Percentiles rank a stretch among this genome's conserved stretches.
Evolutionary conservation across 106 monocot genomes (phyloP).

Genomic region (Dioscorea alata): DNA sequence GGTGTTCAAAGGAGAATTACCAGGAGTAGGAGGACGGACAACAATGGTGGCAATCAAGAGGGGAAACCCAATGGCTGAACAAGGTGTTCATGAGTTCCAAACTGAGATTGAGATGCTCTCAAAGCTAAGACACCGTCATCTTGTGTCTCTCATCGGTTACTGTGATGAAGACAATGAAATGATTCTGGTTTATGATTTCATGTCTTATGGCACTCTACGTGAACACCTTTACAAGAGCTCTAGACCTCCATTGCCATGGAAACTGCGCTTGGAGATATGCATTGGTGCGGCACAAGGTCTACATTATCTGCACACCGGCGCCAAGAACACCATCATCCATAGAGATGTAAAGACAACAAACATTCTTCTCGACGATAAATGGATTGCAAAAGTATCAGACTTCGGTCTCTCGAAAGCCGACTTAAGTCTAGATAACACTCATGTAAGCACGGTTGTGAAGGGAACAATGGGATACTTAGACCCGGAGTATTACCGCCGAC

Average conservation of each 20-base stretch:
- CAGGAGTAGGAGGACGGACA: slow-evolving; percentile 13
- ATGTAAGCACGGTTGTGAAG: slow-evolving; percentile 86
- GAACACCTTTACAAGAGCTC: slow-evolving; percentile 75
- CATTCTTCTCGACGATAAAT: slow-evolving; percentile 71
- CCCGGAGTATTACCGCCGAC: slow-evolving; percentile 69
- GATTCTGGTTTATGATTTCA: slow-evolving; percentile 85
- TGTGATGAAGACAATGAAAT: slow-evolving; percentile 76
- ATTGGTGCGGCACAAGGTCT: slow-evolving; percentile 76
- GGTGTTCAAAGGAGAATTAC: slow-evolving; percentile 58
- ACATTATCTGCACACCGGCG: slow-evolving; percentile 89
- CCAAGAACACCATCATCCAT: slow-evolving; percentile 72
- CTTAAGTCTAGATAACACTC: slow-evolving; percentile 39
- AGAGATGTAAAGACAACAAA: slow-evolving; percentile 87
- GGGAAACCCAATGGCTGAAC: slow-evolving; percentile 56
- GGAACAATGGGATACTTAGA: slow-evolving; percentile 78
- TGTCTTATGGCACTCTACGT: slow-evolving; percentile 60
- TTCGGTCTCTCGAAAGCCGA: slow-evolving; percentile 72
- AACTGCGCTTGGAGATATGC: slow-evolving; percentile 77
- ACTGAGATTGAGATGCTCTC: slow-evolving; percentile 88
- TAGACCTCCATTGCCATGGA: slow-evolving; percentile 62
- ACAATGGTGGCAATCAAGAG: slow-evolving; percentile 72
- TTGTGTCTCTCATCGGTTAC: slow-evolving; percentile 80
- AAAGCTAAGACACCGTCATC: slow-evolving; percentile 82
- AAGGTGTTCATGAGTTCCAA: slow-evolving; percentile 74
- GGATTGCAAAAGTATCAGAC: slow-evolving; percentile 68